Evolutionary conservation across 225 moss, liverwort and hornwort species (phyloP).

Genomic region (Physcomitrium patens): DNA sequence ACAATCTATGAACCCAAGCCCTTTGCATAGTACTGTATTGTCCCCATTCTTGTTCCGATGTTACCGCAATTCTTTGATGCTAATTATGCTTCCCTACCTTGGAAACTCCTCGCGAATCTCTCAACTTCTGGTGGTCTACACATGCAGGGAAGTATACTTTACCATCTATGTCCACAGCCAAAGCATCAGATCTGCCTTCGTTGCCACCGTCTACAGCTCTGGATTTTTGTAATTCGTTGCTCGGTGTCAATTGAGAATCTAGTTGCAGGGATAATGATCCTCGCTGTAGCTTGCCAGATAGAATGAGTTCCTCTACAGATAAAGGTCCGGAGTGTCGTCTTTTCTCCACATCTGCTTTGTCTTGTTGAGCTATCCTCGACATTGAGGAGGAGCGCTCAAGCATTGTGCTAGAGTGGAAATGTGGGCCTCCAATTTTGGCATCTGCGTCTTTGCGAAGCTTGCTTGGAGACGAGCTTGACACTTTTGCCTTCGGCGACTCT

Average conservation of each 20-base stretch:
- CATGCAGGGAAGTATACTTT: not conserved
- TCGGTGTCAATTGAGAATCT: constrained; percentile 26
- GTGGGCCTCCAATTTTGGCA: constrained; percentile 45
- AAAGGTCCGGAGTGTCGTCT: constrained; percentile 10
- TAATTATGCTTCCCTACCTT: not conserved
- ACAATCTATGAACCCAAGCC: too few relatives aligned
- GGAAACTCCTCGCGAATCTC: not conserved
- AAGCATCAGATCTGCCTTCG: not conserved
- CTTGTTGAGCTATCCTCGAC: constrained; percentile 37
- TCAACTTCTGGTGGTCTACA: not conserved
- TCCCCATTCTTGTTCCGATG: too few relatives aligned
- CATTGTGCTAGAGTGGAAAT: constrained; percentile 46
- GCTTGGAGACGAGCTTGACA: too few relatives aligned
- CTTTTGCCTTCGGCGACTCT: too few relatives aligned
- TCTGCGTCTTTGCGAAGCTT: constrained; percentile 31
- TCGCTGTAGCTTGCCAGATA: too few relatives aligned
- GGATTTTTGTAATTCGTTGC: not conserved
- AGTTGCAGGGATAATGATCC: constrained; percentile 29
- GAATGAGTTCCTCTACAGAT: constrained; percentile 19
- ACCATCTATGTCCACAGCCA: constrained; percentile 31
- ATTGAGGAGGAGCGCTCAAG: constrained; percentile 54
- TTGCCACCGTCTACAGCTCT: constrained; percentile 24
- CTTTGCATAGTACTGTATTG: too few relatives aligned
- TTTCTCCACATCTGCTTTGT: too few relatives aligned
- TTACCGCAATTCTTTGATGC: too few relatives aligned